Evolutionary conservation across 2,329 filamentous ascomycete genomes (phyloP).

Genomic region (Fusarium ramigenum): DNA sequence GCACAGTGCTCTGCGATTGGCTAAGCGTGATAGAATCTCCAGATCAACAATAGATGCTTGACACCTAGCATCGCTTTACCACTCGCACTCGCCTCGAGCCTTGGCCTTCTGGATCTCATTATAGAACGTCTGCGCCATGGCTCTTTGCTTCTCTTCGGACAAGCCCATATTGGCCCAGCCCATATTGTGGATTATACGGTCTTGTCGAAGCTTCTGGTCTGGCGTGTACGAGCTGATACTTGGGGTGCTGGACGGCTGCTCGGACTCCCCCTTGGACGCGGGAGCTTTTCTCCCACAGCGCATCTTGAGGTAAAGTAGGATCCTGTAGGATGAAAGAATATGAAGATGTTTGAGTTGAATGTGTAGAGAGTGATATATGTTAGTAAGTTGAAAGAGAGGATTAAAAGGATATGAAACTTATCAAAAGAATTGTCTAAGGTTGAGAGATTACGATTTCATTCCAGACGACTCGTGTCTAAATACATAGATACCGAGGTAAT

Average conservation of each 20-base stretch:
- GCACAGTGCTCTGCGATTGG: background rate
- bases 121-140: too few species aligned
- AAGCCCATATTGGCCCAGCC: background rate
- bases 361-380: background rate
- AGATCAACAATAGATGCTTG: accelerated
- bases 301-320: background rate
- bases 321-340: accelerated
- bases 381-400: background rate
- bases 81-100: background rate
- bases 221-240: background rate
- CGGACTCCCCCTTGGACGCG: background rate
- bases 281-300: too few species aligned
- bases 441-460: too few species aligned
- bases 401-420: too few species aligned
- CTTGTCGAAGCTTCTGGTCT: background rate
- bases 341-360: background rate
- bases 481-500: accelerated
- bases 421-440: too few species aligned
- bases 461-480: accelerated
- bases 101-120: background rate
- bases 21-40: too few species aligned
- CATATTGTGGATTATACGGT: background rate
- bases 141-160: background rate
- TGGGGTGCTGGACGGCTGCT: background rate
- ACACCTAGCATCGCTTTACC: background rate